Evolutionary conservation across 2,329 filamentous ascomycete genomes (phyloP).

Genomic region (Talaromyces sp.): DNA sequence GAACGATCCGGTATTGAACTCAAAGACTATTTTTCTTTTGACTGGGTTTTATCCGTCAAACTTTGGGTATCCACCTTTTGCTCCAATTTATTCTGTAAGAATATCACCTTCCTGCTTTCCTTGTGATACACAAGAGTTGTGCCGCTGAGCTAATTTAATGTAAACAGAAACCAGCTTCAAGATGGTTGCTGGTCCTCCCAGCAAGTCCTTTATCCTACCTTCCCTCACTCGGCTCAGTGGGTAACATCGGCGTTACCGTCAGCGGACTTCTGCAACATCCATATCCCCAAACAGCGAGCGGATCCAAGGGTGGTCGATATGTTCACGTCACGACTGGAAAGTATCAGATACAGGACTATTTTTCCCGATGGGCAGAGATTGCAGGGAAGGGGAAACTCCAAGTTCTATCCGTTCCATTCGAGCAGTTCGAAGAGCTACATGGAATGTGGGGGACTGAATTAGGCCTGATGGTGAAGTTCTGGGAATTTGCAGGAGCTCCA

Average conservation of each 20-base stretch:
- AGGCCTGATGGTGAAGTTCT: constrained; percentile 13
- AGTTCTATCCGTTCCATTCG: constrained; percentile 10
- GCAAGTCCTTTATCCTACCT: background rate
- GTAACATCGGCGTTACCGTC: constrained; percentile 5
- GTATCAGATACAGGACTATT: constrained; percentile 10
- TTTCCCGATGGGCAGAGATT: constrained; percentile 6
- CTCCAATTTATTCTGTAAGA: constrained; percentile 9
- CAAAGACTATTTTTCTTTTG: constrained; percentile 9
- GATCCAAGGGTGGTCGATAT: constrained; percentile 3
- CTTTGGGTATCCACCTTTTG: constrained; percentile 6
- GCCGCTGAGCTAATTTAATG: background rate
- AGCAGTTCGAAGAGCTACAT: constrained; percentile 8
- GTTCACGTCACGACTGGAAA: constrained; percentile 10
- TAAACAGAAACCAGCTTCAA: constrained; percentile 6
- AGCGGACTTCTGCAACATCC: background rate
- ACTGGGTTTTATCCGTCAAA: constrained; percentile 12
- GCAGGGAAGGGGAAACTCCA: constrained; percentile 4
- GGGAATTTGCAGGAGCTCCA: constrained; percentile 10
- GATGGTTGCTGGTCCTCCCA: background rate
- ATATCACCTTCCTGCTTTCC: background rate
- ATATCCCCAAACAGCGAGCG: background rate
- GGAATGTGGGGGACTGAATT: constrained; percentile 11
- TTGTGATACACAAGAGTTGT: background rate
- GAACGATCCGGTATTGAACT: background rate
- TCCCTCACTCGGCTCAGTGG: constrained; percentile 1